Conservation (phyloP, 257 asterid species). For the Solanum virginianum region DNA sequence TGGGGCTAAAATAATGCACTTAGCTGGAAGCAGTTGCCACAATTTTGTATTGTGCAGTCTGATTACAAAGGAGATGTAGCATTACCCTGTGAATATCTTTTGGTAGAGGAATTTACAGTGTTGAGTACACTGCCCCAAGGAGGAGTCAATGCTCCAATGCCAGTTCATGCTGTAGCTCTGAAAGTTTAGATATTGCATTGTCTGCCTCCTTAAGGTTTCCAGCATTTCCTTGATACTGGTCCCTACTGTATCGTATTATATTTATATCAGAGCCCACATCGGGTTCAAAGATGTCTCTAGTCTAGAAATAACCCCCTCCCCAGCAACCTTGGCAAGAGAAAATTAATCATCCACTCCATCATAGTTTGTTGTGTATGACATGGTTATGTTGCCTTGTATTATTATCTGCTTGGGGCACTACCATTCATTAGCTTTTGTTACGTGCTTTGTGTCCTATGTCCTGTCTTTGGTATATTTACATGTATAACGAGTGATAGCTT, state of each 20-base stretch:
- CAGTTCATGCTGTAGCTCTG: background rate
- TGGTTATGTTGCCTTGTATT: background rate
- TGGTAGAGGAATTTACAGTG: background rate
- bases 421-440: background rate
- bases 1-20: background rate
- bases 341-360: background rate
- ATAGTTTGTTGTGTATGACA: background rate
- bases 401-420: background rate
- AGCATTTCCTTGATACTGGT: background rate
- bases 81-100: background rate
- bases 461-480: background rate
- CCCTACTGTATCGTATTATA: background rate
- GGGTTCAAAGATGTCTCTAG: background rate
- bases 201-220: background rate
- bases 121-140: background rate
- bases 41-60: background rate
- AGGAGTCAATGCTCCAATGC: background rate
- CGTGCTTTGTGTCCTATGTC: background rate
- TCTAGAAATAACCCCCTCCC: background rate
- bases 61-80: background rate
- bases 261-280: background rate
- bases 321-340: background rate
- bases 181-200: background rate
- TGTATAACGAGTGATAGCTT: background rate
- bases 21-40: background rate